These are phyloP conservation scores for Penicillium samsonianum DNA, from an alignment of 495 filamentous ascomycete genomes.

Conservation along the genomic window DNA sequence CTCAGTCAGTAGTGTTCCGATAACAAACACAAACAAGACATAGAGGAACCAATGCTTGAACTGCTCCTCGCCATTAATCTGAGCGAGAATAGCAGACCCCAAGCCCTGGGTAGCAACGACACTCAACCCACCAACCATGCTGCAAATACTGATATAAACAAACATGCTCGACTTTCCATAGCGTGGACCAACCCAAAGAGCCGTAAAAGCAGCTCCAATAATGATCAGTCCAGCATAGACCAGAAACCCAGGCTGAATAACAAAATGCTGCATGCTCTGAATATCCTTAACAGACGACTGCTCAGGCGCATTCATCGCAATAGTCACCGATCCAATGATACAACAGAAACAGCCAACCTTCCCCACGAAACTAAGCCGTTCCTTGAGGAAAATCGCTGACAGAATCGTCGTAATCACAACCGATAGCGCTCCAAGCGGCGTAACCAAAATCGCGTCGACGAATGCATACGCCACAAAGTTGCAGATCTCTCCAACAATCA, in stretches of 20 bases:
- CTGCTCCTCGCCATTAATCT: slow-evolving; percentile 76
- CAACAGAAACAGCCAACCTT: slow-evolving; percentile 96
- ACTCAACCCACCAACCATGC: slow-evolving; percentile 88
- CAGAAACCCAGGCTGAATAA: slow-evolving; percentile 84
- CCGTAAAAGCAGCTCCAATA: slow-evolving; percentile 66
- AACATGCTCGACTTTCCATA: slow-evolving; percentile 98
- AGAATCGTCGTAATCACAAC: slow-evolving; percentile 93
- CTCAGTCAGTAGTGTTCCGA: slow-evolving; percentile 83
- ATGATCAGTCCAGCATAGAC: slow-evolving; percentile 83
- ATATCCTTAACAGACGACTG: slow-evolving; percentile 85
- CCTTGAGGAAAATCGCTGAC: slow-evolving; percentile 95
- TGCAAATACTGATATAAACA: slow-evolving; percentile 95
- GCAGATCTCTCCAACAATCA: slow-evolving; percentile 96
- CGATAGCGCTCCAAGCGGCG: slow-evolving; percentile 89
- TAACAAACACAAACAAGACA: slow-evolving; percentile 86
- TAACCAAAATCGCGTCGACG: slow-evolving; percentile 95
- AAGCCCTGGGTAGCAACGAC: slow-evolving; percentile 94
- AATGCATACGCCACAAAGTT: slow-evolving; percentile 98
- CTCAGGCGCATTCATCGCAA: slow-evolving; percentile 88
- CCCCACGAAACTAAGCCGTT: slow-evolving; percentile 90
- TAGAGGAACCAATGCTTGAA: slow-evolving; percentile 99
- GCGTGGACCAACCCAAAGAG: slow-evolving; percentile 81
- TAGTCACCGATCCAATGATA: slow-evolving; percentile 89
- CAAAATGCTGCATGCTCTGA: slow-evolving; percentile 89
- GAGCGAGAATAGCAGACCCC: slow-evolving; percentile 86